Conservation (phyloP, 2,329 filamentous ascomycete species). For the Periconia macrospinosa region DNA sequence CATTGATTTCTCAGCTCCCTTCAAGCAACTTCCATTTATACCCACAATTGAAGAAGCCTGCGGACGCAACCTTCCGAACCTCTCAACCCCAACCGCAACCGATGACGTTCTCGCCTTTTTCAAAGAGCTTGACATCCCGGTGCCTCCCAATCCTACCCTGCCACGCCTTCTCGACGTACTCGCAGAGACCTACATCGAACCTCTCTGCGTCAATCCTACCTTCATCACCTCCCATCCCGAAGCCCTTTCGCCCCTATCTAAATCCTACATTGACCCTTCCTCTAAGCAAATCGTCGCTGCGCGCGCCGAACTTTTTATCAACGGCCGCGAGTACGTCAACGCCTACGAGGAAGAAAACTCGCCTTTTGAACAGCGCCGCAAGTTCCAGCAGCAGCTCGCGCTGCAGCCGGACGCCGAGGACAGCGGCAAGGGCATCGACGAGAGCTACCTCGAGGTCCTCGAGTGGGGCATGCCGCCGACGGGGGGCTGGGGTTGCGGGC, state of each 20-base stretch:
- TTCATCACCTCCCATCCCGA: slow-evolving; percentile 91
- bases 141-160: slow-evolving; percentile 59
- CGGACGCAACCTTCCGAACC: slow-evolving; percentile 63
- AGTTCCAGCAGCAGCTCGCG: slow-evolving; percentile 67
- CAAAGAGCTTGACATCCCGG: slow-evolving; percentile 49
- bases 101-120: slow-evolving; percentile 62
- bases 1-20: slow-evolving; percentile 61
- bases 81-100: slow-evolving; percentile 56
- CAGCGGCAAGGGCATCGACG: slow-evolving; percentile 62
- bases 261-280: slow-evolving; percentile 73
- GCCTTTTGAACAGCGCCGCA: slow-evolving; percentile 79
- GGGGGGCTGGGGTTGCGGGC: slow-evolving; percentile 92
- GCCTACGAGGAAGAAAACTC: slow-evolving; percentile 99
- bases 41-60: slow-evolving; percentile 73
- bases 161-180: slow-evolving; percentile 81
- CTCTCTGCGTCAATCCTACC: slow-evolving; percentile 69
- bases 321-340: slow-evolving; percentile 82
- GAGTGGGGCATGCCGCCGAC: slow-evolving; percentile 94
- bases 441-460: slow-evolving; percentile 80
- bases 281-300: slow-evolving; percentile 74
- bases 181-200: slow-evolving; percentile 75
- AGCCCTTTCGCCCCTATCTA: slow-evolving; percentile 87
- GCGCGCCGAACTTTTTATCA: slow-evolving; percentile 82
- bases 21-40: slow-evolving; percentile 77
- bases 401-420: slow-evolving; percentile 37